A percentile compares a stretch with the other conserved stretches of the same genome.
Evolutionary conservation across 495 filamentous ascomycete genomes (phyloP).

Genomic region (Staphylotrichum tortipilum): DNA sequence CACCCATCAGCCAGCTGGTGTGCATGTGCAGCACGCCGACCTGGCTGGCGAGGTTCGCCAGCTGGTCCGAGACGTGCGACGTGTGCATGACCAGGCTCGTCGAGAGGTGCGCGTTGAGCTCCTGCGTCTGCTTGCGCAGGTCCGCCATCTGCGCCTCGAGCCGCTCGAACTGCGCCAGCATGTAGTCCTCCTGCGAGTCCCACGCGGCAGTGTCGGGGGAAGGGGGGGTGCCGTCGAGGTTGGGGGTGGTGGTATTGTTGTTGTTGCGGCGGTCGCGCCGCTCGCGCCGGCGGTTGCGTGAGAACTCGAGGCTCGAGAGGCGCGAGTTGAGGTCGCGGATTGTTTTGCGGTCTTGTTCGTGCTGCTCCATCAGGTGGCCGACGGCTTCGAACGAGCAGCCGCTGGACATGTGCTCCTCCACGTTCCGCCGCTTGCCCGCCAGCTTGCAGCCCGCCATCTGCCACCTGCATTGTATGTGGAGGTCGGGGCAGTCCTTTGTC

Average conservation of each 20-base stretch:
- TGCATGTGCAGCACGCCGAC: constrained; percentile 46
- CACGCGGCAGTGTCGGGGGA: constrained; percentile 2
- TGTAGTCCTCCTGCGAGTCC: constrained; percentile 23
- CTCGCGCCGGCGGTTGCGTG: not conserved
- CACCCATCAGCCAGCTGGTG: constrained; percentile 46
- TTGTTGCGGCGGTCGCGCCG: not conserved
- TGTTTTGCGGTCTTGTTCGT: constrained; percentile 19
- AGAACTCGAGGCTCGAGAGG: constrained; percentile 9
- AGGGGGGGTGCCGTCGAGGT: constrained; percentile 1
- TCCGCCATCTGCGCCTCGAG: constrained; percentile 39
- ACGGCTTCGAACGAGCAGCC: constrained; percentile 24
- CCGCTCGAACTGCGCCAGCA: constrained; percentile 42
- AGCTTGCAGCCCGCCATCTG: constrained; percentile 32
- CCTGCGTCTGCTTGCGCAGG: constrained; percentile 33
- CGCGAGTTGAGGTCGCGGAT: constrained; percentile 21
- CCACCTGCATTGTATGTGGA: constrained; percentile 34
- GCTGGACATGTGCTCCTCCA: constrained; percentile 21
- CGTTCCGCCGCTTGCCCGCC: constrained; percentile 22
- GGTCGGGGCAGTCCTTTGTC: constrained; percentile 32
- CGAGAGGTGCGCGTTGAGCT: constrained; percentile 40
- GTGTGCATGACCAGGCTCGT: constrained; percentile 43
- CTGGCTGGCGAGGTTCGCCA: constrained; percentile 44
- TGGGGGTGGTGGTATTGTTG: no score
- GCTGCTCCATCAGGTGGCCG: constrained; percentile 12
- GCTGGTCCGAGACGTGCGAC: constrained; percentile 42